Base-by-base conservation (phyloP, 257 asterid species). In the Ajuga chamaepitys region DNA sequence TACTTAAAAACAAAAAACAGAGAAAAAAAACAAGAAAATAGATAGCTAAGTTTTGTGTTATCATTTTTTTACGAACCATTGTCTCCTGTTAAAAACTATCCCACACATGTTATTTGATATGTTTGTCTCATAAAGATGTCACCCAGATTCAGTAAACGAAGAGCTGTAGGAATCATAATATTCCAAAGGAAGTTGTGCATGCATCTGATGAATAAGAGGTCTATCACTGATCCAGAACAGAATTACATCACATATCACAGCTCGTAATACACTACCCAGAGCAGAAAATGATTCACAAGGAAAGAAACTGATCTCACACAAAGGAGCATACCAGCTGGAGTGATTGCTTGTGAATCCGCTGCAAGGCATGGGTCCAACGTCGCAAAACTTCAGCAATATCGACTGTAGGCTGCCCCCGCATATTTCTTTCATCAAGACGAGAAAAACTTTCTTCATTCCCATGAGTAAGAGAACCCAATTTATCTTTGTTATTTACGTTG, bases 361-460 rank as follows among this genome's bases (percentile, higher is more conserved):
- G 96, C 76, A 93, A 83, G 74, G 98, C 96, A 80, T 93, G 98
- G 4, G 98, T 93, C 98, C 98, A 93, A 41, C 98, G 90, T 62
- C 98, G 78, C 83, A 93, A 72, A 75, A 93, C 93, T 79, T 93
- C 98, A 51, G 98, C 95, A 70, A 93, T 82, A 74, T 93, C 98
- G 75, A 93, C 98, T 72, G 95, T 86, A 14, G 96, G 88, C 75
- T 89, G 97, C 64, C 94, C 88, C 78, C 94, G 86, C 44, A 76
- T 72, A 72, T 70, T 85, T 79, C 86, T 89, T 53, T 89, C 98
- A 75, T 93, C 96, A 47, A 74, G 62, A 58, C 85, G 84, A 58
- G 87, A 70, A 77, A 47, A 16, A 9, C 54, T 77, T 35, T 86
- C 95, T 63, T 88, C 95, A 55, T 74, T 81, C 57, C 79, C 95